Base-by-base conservation (phyloP, 768 basidiomycete species). In the Boletus insuetus region DNA sequence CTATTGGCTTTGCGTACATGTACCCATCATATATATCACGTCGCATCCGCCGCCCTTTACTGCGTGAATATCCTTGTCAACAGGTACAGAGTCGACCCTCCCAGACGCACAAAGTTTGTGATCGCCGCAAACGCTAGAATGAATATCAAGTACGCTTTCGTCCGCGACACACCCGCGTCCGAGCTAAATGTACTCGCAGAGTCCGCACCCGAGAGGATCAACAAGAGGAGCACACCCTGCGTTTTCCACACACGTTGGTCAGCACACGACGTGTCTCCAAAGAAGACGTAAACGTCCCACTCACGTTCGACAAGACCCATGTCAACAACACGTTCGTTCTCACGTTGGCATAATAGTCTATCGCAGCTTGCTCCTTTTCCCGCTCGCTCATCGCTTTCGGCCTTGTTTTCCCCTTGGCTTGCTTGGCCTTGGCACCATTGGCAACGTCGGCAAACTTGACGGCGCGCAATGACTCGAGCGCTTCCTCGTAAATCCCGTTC, bases 281-380 rank as follows among this genome's bases (percentile, higher is more conserved):
- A 3, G 17, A 9, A n/a, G n/a, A n/a, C 37, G 20, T 46, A 29
- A n/a, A 16, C 11, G 3, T 17, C 13, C 16, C 51, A 65, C 80
- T 60, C 61, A 91, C 92, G 65, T 94, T 94, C 26, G 90, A 87
- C 56, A 94, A 64, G 4, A 90, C 89, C 93, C 93, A 94, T 4
- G 80, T 74, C 52, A 95, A 75, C 42, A 95, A 70, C 34, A 79
- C 88, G 73, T 94, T 93, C 8, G 91, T 93, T 59, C 92, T 76
- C 51, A 94, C 89, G 63, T 85, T 86, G 1, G 91, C 90, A 69
- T 94, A 95, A 73, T 94, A 94, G 61, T 92, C 90, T 65, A 85
- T 87, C 11, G 89, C 89, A 2, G 79, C 80, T 58, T 85, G 80
- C 60, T 92, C 89, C 65, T 78, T 83, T 69, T 91, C 89, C 13